Percentiles rank a stretch among this genome's conserved stretches.
These are phyloP conservation scores for Coemansia sp. DNA, from an alignment of 371 early-diverging fungal genomes.

Conservation along the genomic window DNA sequence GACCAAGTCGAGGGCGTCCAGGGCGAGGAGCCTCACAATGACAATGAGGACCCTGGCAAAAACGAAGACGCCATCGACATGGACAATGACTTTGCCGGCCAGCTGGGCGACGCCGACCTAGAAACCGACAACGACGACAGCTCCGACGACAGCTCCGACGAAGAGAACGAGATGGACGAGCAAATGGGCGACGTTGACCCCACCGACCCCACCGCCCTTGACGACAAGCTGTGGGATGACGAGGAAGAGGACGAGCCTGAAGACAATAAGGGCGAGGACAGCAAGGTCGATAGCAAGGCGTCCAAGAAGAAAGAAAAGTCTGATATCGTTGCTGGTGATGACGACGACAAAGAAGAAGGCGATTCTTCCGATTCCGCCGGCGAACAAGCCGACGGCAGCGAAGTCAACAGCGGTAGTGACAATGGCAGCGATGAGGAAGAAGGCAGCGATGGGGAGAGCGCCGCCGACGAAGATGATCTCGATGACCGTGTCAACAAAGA, in stretches of 20 bases:
- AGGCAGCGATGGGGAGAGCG: slow-evolving; percentile 3
- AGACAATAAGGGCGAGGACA: slow-evolving; percentile 46
- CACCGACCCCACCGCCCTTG: slow-evolving; percentile 86
- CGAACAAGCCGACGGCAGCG: too few species aligned
- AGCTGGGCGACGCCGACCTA: slow-evolving; percentile 82
- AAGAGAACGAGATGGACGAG: slow-evolving; percentile 78
- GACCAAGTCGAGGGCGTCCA: slow-evolving; percentile 89
- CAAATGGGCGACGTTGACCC: slow-evolving; percentile 89
- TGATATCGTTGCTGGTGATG: slow-evolving; percentile 54
- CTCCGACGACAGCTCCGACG: slow-evolving; percentile 55
- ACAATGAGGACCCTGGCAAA: slow-evolving; percentile 54
- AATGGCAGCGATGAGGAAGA: too few species aligned
- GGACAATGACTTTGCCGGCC: slow-evolving; percentile 96
- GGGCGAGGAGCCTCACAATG: slow-evolving; percentile 59
- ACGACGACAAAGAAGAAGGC: too few species aligned
- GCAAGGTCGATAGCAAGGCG: slow-evolving; percentile 32
- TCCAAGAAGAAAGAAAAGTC: slow-evolving; percentile 45
- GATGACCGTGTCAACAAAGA: slow-evolving; percentile 62
- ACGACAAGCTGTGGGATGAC: slow-evolving; percentile 97
- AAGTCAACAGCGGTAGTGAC: too few species aligned
- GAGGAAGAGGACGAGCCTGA: slow-evolving; percentile 74
- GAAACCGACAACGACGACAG: slow-evolving; percentile 67
- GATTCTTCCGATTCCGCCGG: too few species aligned
- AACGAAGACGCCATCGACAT: slow-evolving; percentile 95
- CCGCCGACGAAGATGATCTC: slow-evolving; percentile 48